Evolutionary conservation across 495 filamentous ascomycete genomes (phyloP), one percentile per base, ranked within the genome.

Genomic region (Aspergillus steynii): DNA sequence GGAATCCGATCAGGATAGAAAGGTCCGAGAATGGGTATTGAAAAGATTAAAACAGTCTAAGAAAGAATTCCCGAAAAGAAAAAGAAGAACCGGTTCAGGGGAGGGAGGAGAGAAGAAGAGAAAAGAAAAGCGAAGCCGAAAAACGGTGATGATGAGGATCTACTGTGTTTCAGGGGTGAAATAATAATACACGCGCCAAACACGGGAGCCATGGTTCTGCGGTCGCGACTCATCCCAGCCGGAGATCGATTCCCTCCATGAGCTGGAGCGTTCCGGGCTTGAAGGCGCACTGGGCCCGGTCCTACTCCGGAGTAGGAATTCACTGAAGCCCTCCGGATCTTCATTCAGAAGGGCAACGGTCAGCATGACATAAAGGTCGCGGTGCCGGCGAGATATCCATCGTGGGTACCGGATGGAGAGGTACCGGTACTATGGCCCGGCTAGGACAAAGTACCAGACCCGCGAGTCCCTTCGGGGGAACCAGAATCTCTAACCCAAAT

Each of bases 141-240:
- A 64, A 45, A 49, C 12, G 49, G 52, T 58, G 58, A 65, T 64
- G 61, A 69, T 69, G 64, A 66, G 64, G 64, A 69, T 69, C 67
- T 66, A 69, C 67, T 62, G 46, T 54, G 64, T 69, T 69, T 69
- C 64, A 70, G 67, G 64, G 67, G 64, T 64, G 63, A 60, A 66
- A 64, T 60, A 53, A 60, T 61, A 65, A 50, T 62, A 67, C 62
- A 54, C n/a, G 49, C 49, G 56, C 61, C 53, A 63, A 61, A 63
- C 57, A 65, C 46, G 48, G 48, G 58, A 55, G 58, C 60, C 64
- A 53, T 60, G 60, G 60, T 60, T 63, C 60, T 29, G 48, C 27
- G 25, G 48, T 14, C 37, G 37, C 37, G 37, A 12, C 37, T 42
- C 12, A 42, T 42, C 29, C 37, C 54, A 45, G 29, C 15, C 54